A percentile compares a stretch with the other conserved stretches of the same genome.
phyloP scores from a whole-genome alignment of 768 basidiomycete genomes.

The Chalciporus sphaerocephalus region DNA sequence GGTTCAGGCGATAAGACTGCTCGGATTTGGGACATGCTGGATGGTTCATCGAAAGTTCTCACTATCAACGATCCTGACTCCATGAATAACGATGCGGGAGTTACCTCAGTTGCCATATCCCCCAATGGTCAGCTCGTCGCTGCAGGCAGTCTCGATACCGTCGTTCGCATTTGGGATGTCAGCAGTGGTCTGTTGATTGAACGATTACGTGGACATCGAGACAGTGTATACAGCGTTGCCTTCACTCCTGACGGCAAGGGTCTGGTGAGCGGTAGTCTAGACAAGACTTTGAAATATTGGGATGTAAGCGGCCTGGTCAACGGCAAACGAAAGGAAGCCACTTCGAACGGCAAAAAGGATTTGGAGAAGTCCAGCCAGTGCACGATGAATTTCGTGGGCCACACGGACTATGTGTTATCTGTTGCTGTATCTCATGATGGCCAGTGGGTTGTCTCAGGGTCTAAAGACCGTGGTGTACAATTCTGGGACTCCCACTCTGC shows the following conservation, averaged over 20 bases:
- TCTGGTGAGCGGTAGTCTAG: constrained; percentile 86
- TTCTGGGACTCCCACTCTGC: constrained; percentile 83
- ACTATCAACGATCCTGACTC: constrained; percentile 47
- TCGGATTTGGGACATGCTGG: constrained; percentile 64
- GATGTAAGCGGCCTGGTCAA: constrained; percentile 48
- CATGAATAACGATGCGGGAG: constrained; percentile 54
- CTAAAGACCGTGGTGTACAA: constrained; percentile 94
- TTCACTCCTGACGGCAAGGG: constrained; percentile 90
- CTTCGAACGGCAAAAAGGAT: constrained; percentile 45
- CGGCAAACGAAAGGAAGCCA: constrained; percentile 34
- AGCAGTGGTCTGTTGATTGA: constrained; percentile 62
- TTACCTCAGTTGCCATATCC: constrained; percentile 76
- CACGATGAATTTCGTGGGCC: constrained; percentile 83
- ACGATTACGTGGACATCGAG: constrained; percentile 70
- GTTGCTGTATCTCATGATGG: constrained; percentile 87
- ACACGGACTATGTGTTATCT: constrained; percentile 78
- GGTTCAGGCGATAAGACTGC: constrained; percentile 78
- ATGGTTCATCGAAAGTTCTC: constrained; percentile 32
- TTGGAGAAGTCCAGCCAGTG: constrained; percentile 52
- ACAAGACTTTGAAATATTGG: constrained; percentile 87
- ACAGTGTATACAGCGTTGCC: constrained; percentile 84
- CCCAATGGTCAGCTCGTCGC: constrained; percentile 66
- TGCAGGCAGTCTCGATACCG: constrained; percentile 68
- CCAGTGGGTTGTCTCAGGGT: constrained; percentile 92
- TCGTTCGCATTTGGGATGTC: constrained; percentile 81